A percentile compares a stretch with the other conserved stretches of the same genome.
Evolutionary conservation across 1,284 basidiomycete genomes (phyloP).

Genomic region (Erythrobasidium hasegawianum): DNA sequence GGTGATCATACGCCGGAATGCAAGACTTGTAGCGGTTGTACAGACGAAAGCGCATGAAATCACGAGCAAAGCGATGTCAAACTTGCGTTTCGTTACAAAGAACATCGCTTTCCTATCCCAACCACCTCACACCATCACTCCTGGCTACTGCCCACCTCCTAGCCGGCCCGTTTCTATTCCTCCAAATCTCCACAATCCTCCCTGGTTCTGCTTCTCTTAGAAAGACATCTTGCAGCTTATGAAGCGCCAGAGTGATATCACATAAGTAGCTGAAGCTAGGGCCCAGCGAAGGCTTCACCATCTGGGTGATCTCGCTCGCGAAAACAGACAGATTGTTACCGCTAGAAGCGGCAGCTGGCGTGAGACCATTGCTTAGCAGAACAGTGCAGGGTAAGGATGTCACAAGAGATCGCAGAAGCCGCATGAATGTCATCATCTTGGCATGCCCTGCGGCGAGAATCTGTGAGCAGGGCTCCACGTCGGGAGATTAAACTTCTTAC

Average conservation of each 20-base stretch:
- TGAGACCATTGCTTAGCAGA: constrained; percentile 10
- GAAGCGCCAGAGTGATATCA: constrained; percentile 20
- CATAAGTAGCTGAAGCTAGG: constrained; percentile 27
- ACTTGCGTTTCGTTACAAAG: too few relatives aligned
- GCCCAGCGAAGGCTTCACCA: constrained; percentile 16
- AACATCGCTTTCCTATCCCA: too few relatives aligned
- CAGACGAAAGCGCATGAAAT: too few relatives aligned
- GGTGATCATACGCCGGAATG: too few relatives aligned
- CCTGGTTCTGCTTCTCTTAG: neutral
- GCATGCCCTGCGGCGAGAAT: constrained; percentile 11
- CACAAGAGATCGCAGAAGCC: constrained; percentile 22
- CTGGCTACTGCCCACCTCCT: too few relatives aligned
- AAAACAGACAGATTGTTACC: constrained; percentile 26
- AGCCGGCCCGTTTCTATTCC: neutral
- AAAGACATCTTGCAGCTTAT: constrained; percentile 5
- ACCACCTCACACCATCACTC: too few relatives aligned
- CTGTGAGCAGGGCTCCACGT: neutral
- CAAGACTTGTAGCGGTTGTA: too few relatives aligned
- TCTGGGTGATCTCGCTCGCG: constrained; percentile 13
- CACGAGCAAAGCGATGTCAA: too few relatives aligned
- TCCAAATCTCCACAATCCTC: constrained; percentile 1
- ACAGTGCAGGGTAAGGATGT: neutral
- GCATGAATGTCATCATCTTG: constrained; percentile 27
- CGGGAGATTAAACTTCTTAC: neutral
- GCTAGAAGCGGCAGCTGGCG: constrained; percentile 6